These are phyloP conservation scores for Creolimax fragrantissima DNA, from an alignment of 78 protist genomes.

Conservation along the genomic window DNA sequence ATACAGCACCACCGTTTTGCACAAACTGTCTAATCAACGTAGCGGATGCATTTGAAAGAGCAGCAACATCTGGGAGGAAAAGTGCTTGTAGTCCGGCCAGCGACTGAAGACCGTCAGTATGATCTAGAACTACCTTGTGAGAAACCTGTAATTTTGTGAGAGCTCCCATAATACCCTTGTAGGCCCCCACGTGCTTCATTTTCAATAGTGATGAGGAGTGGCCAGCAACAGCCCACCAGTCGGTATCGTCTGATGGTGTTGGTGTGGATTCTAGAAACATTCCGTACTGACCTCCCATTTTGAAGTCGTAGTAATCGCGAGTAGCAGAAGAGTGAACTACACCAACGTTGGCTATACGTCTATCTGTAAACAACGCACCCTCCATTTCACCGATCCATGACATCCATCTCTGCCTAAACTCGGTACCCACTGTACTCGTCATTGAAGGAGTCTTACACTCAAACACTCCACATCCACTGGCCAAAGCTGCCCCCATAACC, in stretches of 20 bases:
- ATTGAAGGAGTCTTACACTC: slow-evolving; percentile 19
- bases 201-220: neutral
- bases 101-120: neutral
- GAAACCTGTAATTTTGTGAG: neutral
- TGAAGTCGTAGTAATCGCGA: neutral
- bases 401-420: neutral
- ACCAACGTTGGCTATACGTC: slow-evolving; percentile 6
- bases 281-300: slow-evolving; percentile 1
- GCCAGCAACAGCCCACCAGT: slow-evolving; percentile 15
- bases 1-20: neutral
- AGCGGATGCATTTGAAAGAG: slow-evolving; percentile 4
- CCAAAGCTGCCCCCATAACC: slow-evolving; percentile 6
- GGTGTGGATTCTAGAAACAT: neutral
- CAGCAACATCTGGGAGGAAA: neutral
- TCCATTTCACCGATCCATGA: slow-evolving; percentile 2
- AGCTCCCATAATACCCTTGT: slow-evolving; percentile 18
- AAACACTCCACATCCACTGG: slow-evolving; percentile 8
- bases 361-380: neutral
- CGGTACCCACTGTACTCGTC: slow-evolving; percentile 13
- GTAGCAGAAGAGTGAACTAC: slow-evolving; percentile 13
- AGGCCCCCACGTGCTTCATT: slow-evolving; percentile 11
- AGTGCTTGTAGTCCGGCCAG: neutral
- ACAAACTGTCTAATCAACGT: neutral
- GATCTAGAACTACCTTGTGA: neutral
- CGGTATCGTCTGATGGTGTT: neutral